These are phyloP conservation scores for Aureobasidium sp. DNA, from an alignment of 2,329 filamentous ascomycete genomes.

Conservation along the genomic window DNA sequence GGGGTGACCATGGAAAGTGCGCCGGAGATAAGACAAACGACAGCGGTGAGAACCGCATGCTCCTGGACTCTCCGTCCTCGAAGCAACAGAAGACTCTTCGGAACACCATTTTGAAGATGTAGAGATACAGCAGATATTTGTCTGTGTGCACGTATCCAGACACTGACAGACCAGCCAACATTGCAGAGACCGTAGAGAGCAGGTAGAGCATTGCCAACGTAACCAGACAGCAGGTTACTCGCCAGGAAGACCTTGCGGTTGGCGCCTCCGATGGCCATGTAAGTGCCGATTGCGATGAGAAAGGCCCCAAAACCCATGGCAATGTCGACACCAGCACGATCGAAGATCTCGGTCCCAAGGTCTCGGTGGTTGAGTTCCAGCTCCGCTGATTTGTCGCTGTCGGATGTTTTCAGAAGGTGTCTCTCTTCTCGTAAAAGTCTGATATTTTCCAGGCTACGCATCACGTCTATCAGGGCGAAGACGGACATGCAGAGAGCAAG, in stretches of 20 bases:
- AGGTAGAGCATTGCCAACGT: conserved; percentile 59
- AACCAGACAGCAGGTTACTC: conserved; percentile 62
- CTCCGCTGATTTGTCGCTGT: conserved; percentile 29
- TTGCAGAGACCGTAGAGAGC: conserved; percentile 58
- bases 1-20: conserved; percentile 2
- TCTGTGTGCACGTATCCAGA: conserved; percentile 45
- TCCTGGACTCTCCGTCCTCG: not conserved
- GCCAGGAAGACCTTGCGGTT: conserved; percentile 47
- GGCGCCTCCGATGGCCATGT: conserved; percentile 60
- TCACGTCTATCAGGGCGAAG: conserved; percentile 53
- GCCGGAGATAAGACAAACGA: conserved; percentile 5
- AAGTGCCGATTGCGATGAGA: conserved; percentile 57
- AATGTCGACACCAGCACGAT: conserved; percentile 58
- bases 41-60: not conserved
- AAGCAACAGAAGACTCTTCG: not conserved
- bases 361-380: conserved; percentile 55
- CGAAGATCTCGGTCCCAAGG: conserved; percentile 56
- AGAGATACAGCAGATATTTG: conserved; percentile 34
- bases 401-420: conserved; percentile 32
- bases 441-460: conserved; percentile 52
- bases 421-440: conserved; percentile 50
- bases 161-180: conserved; percentile 51
- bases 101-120: not conserved
- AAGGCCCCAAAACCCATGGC: conserved; percentile 57
- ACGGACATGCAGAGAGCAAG: conserved; percentile 50